phyloP scores from a whole-genome alignment of 306 rosid species.

The Begonia loranthoides region DNA sequence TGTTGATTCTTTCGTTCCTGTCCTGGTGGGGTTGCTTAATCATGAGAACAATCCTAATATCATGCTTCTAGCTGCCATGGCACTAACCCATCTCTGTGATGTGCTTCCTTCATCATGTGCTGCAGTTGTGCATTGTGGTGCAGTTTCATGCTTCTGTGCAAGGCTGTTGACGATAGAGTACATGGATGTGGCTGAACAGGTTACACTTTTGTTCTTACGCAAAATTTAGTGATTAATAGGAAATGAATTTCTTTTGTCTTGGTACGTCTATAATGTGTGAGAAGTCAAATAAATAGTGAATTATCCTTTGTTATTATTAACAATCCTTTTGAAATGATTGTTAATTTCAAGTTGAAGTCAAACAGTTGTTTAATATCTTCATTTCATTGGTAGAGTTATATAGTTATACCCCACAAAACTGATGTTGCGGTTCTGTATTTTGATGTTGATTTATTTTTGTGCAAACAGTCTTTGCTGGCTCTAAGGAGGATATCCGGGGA shows the following conservation, averaged over 20 bases:
- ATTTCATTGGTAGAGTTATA: too few relatives aligned
- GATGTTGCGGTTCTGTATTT: neutral
- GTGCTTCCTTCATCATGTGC: slow-evolving; percentile 95
- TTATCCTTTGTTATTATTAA: too few relatives aligned
- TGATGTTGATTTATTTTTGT: slow-evolving; percentile 23
- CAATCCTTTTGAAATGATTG: too few relatives aligned
- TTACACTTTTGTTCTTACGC: slow-evolving; percentile 15
- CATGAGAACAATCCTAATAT: slow-evolving; percentile 96
- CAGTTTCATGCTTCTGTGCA: slow-evolving; percentile 88
- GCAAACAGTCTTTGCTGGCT: slow-evolving; percentile 92
- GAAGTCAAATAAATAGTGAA: too few relatives aligned
- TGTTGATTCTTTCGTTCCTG: slow-evolving; percentile 89
- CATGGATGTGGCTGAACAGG: slow-evolving; percentile 99
- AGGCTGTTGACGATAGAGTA: slow-evolving; percentile 92
- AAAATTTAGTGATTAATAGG: slow-evolving; percentile 7
- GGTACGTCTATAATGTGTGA: neutral
- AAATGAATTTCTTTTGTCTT: neutral
- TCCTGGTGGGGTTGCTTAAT: slow-evolving; percentile 87
- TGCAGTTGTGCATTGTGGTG: slow-evolving; percentile 96
- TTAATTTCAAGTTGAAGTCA: too few relatives aligned
- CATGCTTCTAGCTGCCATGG: slow-evolving; percentile 99
- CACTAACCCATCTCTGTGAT: slow-evolving; percentile 86
- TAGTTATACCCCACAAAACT: too few relatives aligned
- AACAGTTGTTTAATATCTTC: too few relatives aligned
- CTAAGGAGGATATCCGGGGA: slow-evolving; percentile 96